Evolutionary conservation across 169 alveolate genomes (phyloP), one percentile per base, ranked within the genome.

Genomic region (Fabrea salina): DNA sequence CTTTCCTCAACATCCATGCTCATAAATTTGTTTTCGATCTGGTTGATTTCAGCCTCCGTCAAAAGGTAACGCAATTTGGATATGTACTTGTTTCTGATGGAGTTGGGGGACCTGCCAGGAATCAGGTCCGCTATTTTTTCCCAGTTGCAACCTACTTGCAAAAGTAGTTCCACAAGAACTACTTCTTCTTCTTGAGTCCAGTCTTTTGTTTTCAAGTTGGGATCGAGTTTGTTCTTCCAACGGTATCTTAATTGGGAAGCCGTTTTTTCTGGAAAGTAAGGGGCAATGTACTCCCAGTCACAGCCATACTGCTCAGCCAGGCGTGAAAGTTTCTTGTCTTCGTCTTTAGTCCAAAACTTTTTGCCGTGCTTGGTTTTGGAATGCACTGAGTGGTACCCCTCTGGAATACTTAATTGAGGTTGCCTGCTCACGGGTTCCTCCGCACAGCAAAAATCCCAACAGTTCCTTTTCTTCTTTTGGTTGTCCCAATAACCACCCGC

Each of bases 101-200:
- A n/a, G n/a, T n/a, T n/a, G 0, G 78, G 66, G 25, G 66, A 8
- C 39, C 78, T 68, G 7, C 78, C 78, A 11, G 19, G 66, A 3
- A 68, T n/a, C 1, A 25, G 25, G n/a, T 68, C 35, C 11, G 66
- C 0, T 25, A 68, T 68, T 37, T 68, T 44, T 40, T 68, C 61
- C 78, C 78, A 68, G 1, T 68, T 32, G 16, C 35, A 40, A 25
- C 78, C 78, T 13, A 68, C 19, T 47, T 68, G 44, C 11, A 68
- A 30, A 16, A 43, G 39, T 64, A 47, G 30, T 8, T 16, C n/a
- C n/a, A 25, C 25, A 16, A 68, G 41, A 11, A 68, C 78, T 37
- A 19, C 30, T 13, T 68, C 78, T 47, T 68, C 78, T 1, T 68
- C 78, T 8, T 37, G 64, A 40, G 59, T 68, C 37, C 78, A 68